Percentiles rank a stretch among this genome's conserved stretches.
These are phyloP conservation scores for Aspergillus latus DNA, from an alignment of 2,329 filamentous ascomycete genomes.

Conservation along the genomic window DNA sequence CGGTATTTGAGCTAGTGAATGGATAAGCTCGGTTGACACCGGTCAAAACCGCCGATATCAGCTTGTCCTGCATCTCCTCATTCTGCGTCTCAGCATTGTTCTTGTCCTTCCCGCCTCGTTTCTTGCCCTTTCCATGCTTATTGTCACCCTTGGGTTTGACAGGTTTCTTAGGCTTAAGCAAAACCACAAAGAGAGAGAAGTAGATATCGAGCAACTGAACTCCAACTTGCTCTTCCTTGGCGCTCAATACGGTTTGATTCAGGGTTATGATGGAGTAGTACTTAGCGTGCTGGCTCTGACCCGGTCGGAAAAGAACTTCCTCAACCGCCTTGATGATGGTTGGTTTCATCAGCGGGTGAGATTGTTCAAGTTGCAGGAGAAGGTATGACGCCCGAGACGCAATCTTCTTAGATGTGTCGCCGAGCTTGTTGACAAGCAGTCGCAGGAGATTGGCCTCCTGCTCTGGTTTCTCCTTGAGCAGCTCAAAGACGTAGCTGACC, in stretches of 20 bases:
- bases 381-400: slow-evolving; percentile 90
- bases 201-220: slow-evolving; percentile 84
- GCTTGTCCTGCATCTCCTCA: slow-evolving; percentile 79
- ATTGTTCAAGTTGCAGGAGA: slow-evolving; percentile 83
- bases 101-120: slow-evolving; percentile 50
- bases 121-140: slow-evolving; percentile 37
- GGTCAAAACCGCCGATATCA: slow-evolving; percentile 86
- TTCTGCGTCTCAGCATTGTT: slow-evolving; percentile 45
- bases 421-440: slow-evolving; percentile 91
- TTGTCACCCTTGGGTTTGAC: slow-evolving; percentile 39
- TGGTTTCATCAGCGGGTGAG: slow-evolving; percentile 90
- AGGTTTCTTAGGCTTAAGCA: slow-evolving; percentile 66
- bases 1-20: slow-evolving; percentile 78
- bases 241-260: slow-evolving; percentile 91
- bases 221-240: slow-evolving; percentile 76
- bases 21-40: slow-evolving; percentile 96
- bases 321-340: slow-evolving; percentile 84
- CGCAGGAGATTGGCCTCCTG: slow-evolving; percentile 93
- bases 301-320: slow-evolving; percentile 82
- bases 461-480: slow-evolving; percentile 93
- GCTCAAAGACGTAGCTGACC: slow-evolving; percentile 85
- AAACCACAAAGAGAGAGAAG: slow-evolving; percentile 80
- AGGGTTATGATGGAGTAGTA: slow-evolving; percentile 97
- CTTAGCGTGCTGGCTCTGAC: slow-evolving; percentile 82
- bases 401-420: slow-evolving; percentile 93